These are phyloP conservation scores for Pilasporangium apinafurcum DNA, from an alignment of 352 stramenopile genomes.

Conservation along the genomic window DNA sequence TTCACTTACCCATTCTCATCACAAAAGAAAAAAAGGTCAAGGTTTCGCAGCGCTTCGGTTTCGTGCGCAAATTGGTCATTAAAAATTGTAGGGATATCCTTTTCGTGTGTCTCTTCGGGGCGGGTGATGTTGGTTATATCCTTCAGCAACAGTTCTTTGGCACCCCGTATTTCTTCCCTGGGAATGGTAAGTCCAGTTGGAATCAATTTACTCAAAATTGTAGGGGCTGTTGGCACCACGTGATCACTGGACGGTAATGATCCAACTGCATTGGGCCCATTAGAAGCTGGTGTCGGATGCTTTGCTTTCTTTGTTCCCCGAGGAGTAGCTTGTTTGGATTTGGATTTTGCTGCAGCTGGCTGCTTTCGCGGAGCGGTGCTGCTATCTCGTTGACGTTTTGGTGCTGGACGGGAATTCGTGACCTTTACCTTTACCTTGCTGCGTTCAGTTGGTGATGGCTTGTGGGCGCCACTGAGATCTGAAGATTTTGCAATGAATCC, in stretches of 20 bases:
- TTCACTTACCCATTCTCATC: constrained; percentile 68
- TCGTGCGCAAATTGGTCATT: constrained; percentile 62
- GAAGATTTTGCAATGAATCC: constrained; percentile 32
- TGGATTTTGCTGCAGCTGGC: constrained; percentile 13
- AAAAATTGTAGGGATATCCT: constrained; percentile 53
- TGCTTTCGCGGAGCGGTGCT: constrained; percentile 4
- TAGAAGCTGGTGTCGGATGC: neutral
- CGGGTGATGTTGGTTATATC: constrained; percentile 15
- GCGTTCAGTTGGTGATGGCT: neutral
- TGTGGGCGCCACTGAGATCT: constrained; percentile 2
- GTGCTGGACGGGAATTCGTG: constrained; percentile 24
- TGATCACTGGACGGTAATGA: neutral
- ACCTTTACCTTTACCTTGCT: constrained; percentile 34
- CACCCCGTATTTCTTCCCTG: constrained; percentile 47
- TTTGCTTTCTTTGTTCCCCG: constrained; percentile 1
- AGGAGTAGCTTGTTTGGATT: constrained; percentile 3
- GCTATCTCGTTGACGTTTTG: constrained; percentile 22
- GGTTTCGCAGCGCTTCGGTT: constrained; percentile 59
- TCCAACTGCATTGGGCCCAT: neutral
- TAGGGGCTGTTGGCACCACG: constrained; percentile 3
- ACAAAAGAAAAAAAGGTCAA: constrained; percentile 86
- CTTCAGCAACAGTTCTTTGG: constrained; percentile 46
- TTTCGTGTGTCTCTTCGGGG: constrained; percentile 51
- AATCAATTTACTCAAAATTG: constrained; percentile 52
- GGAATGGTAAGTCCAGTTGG: constrained; percentile 50